Conservation (phyloP, 2,329 filamentous ascomycete species). For the Ambrosiella cleistominuta region DNA sequence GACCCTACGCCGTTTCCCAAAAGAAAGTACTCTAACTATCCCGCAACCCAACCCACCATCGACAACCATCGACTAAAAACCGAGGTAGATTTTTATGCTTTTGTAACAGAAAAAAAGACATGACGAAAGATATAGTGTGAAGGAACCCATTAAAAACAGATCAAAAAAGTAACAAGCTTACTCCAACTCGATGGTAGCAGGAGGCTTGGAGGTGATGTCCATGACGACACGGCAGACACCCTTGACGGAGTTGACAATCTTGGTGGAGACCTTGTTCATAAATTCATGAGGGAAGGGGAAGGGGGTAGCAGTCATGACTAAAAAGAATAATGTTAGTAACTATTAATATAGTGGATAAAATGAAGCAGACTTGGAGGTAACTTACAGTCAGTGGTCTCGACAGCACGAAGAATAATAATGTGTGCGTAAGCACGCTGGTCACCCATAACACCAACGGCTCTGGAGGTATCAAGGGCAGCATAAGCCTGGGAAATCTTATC, state of each 20-base stretch:
- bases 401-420: conserved; percentile 25
- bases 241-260: conserved; percentile 51
- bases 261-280: conserved; percentile 43
- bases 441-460: conserved; percentile 22
- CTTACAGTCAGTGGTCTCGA: conserved; percentile 22
- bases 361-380: neutral
- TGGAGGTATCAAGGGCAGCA: conserved; percentile 13
- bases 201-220: conserved; percentile 42
- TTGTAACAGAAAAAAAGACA: no score
- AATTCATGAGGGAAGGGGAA: conserved; percentile 49
- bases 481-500: conserved; percentile 27
- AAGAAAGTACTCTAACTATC: no score
- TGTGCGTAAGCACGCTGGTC: conserved; percentile 44
- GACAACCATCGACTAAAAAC: no score
- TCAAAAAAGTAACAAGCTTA: conserved; percentile 21
- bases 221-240: conserved; percentile 23
- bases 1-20: no score
- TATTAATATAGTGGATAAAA: neutral
- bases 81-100: no score
- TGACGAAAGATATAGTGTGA: no score
- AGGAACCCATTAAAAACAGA: no score
- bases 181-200: conserved; percentile 60
- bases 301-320: conserved; percentile 54
- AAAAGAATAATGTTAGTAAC: conserved; percentile 1
- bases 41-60: no score